These are phyloP conservation scores for Ustilago xerochloae DNA, from an alignment of 1,284 basidiomycete genomes.

Conservation along the genomic window DNA sequence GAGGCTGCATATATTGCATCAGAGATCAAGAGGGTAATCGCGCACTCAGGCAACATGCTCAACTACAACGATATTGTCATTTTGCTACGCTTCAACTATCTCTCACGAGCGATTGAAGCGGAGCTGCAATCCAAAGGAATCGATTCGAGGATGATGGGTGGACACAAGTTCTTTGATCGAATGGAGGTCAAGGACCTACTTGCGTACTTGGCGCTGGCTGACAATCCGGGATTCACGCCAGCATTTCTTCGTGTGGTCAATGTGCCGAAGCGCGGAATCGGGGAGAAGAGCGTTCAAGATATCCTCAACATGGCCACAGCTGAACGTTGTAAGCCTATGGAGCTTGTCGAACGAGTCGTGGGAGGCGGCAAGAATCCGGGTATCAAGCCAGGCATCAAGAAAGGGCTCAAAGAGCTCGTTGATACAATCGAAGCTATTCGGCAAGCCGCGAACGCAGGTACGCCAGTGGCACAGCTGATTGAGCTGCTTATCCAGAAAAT, in stretches of 20 bases:
- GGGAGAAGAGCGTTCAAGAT: slow-evolving; percentile 81
- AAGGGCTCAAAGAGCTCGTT: slow-evolving; percentile 76
- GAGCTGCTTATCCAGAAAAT: slow-evolving; percentile 74
- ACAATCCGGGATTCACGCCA: slow-evolving; percentile 78
- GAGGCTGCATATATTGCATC: slow-evolving; percentile 73
- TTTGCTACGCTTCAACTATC: slow-evolving; percentile 77
- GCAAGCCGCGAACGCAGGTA: slow-evolving; percentile 74
- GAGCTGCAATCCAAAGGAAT: slow-evolving; percentile 82
- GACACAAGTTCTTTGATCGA: slow-evolving; percentile 88
- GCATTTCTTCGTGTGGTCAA: slow-evolving; percentile 84
- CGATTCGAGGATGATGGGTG: slow-evolving; percentile 81
- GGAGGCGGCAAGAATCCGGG: slow-evolving; percentile 70
- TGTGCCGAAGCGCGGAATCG: slow-evolving; percentile 79
- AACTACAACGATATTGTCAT: slow-evolving; percentile 72
- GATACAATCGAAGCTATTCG: slow-evolving; percentile 74
- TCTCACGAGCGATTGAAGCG: slow-evolving; percentile 82
- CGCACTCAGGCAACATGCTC: slow-evolving; percentile 79
- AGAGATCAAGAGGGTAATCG: slow-evolving; percentile 82
- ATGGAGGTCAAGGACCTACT: slow-evolving; percentile 81
- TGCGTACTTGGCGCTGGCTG: slow-evolving; percentile 78
- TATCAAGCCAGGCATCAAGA: slow-evolving; percentile 76
- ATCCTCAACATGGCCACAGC: slow-evolving; percentile 74
- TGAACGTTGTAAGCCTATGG: slow-evolving; percentile 74
- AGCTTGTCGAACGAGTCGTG: slow-evolving; percentile 69
- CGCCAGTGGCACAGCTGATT: slow-evolving; percentile 77